A percentile compares a stretch with the other conserved stretches of the same genome.
These are phyloP conservation scores for Solanum gracilifrons DNA, from an alignment of 257 asterid species.

Conservation along the genomic window DNA sequence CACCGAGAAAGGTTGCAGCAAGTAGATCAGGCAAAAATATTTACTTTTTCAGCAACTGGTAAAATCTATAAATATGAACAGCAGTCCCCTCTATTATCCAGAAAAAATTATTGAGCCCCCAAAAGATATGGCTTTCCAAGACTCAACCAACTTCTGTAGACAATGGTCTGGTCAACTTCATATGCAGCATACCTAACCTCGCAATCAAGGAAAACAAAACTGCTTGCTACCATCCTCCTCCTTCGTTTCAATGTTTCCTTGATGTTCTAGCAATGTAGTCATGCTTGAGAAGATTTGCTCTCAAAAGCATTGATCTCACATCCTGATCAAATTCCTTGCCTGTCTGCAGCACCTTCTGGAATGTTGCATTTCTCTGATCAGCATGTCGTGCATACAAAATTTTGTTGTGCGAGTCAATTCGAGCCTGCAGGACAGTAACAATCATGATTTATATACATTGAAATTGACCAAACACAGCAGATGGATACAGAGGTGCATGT, in stretches of 20 bases:
- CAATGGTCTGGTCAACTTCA: background rate
- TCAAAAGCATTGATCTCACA: conserved; percentile 73
- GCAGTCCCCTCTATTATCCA: background rate
- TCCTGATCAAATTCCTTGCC: conserved; percentile 76
- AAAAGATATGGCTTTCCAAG: background rate
- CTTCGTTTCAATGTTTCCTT: conserved; percentile 39
- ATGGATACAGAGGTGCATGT: background rate
- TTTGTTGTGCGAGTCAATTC: conserved; percentile 92
- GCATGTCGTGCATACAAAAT: conserved; percentile 94
- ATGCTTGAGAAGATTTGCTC: conserved; percentile 83
- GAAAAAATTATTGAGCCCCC: background rate
- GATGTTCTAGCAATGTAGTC: conserved; percentile 39
- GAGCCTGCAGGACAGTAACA: conserved; percentile 50
- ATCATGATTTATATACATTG: background rate
- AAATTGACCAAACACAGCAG: background rate
- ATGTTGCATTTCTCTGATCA: conserved; percentile 88
- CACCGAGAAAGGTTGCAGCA: background rate
- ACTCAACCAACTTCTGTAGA: background rate
- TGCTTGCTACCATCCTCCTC: background rate
- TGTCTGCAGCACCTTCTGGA: conserved; percentile 76
- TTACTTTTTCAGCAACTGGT: background rate
- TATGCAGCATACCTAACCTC: background rate
- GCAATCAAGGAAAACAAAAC: background rate
- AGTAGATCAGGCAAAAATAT: background rate
- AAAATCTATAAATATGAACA: background rate